Evolutionary conservation across 495 filamentous ascomycete species (phyloP).

Genomic region (Penicillium riverlandense): DNA sequence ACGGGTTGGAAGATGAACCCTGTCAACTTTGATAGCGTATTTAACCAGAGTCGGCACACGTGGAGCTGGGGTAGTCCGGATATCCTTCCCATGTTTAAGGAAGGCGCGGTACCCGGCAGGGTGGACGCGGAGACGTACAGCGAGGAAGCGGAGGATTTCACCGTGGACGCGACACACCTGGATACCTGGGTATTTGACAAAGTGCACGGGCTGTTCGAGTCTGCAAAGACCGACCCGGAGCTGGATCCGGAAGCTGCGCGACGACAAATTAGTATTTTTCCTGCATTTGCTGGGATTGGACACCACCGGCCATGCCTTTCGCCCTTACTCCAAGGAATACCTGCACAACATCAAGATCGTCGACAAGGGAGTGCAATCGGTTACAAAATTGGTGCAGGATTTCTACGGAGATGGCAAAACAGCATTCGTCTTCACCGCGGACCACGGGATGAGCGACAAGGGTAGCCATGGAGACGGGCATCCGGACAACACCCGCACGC

Average conservation of each 20-base stretch:
- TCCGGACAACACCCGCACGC: conserved; percentile 94
- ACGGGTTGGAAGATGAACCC: conserved; percentile 99
- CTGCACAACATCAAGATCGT: conserved; percentile 91
- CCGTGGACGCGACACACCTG: conserved; percentile 66
- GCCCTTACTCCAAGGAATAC: conserved; percentile 95
- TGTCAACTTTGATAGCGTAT: conserved; percentile 97
- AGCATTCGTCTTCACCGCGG: conserved; percentile 93
- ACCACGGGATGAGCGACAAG: conserved; percentile 99
- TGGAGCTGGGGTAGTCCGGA: conserved; percentile 99
- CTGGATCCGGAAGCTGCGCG: conserved; percentile 62
- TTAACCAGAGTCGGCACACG: conserved; percentile 92
- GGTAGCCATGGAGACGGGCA: conserved; percentile 97
- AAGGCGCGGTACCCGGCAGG: conserved; percentile 80
- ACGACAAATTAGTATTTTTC: conserved; percentile 93
- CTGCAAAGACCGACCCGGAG: conserved; percentile 70
- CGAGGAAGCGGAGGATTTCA: conserved; percentile 85
- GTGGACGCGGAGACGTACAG: conserved; percentile 81
- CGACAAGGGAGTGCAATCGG: conserved; percentile 77
- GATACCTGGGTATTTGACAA: conserved; percentile 96
- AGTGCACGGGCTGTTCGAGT: conserved; percentile 77
- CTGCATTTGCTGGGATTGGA: conserved; percentile 94
- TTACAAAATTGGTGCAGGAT: conserved; percentile 71
- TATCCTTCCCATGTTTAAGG: conserved; percentile 95
- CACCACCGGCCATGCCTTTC: conserved; percentile 79
- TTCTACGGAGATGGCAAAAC: conserved; percentile 93